Evolutionary conservation across 2,329 filamentous ascomycete genomes (phyloP), one percentile per base, ranked within the genome.

Genomic region (Paracorniculantispora psalliotae): DNA sequence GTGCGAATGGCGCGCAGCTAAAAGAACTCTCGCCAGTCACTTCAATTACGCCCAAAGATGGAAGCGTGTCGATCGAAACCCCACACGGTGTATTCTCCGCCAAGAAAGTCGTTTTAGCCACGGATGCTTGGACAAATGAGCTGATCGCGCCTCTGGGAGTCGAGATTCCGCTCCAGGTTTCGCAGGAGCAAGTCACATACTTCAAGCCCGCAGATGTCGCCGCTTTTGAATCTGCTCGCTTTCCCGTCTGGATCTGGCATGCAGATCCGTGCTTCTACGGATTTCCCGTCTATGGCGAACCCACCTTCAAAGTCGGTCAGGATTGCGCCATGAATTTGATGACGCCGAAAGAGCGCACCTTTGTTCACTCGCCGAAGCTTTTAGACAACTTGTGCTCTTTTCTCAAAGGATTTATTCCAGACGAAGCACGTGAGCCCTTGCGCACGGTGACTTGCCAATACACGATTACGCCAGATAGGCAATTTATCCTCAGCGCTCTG

Each of bases 381-480:
- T 33, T 59, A 1, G 15, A 59, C 0, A 39, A 54, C 6, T 28
- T 62, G n/a, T 48, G 7, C 2, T 10, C 12, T 0, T 61, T 61
- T 15, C 19, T 59, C 2, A 28, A 39, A 2, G 47, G 47, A 1
- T 44, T 60, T 5, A 30, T 60, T 1, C 58, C 57, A 1, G 58
- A 53, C 33, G 33, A 52, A 13, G 30, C 19, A 15, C 43, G 52
- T 17, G 21, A 63, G 59, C 51, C 65, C 30, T 0, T 67, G 13
- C 63, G 66, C 5, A 68, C 66, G 3, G 59, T 68, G 9, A 68
- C 66, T 0, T 68, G 66, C 7, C 66, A 68, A n/a, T 68, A 68
- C 10, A 62, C 66, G 0, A 64, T 67, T 1, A 68, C 66, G 0
- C 66, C 66, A 0, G 65, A 64, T 23, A 62, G 66, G 1, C 66